A percentile compares a stretch with the other conserved stretches of the same genome.
These are phyloP conservation scores for Scleromitrula shiraiana DNA, from an alignment of 2,329 filamentous ascomycete species.

Conservation along the genomic window DNA sequence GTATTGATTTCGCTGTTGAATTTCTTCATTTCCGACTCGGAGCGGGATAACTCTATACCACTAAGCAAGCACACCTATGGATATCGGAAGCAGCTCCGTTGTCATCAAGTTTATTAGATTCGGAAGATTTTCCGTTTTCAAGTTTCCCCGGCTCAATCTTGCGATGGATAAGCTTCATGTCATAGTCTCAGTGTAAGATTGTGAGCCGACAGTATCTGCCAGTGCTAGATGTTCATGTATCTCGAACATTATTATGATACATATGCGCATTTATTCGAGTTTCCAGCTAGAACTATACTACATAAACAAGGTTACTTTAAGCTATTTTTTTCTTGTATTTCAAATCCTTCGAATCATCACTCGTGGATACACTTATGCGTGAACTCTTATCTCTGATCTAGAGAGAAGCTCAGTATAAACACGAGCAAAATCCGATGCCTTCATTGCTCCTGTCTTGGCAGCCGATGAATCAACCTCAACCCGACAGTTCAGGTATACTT, in stretches of 20 bases:
- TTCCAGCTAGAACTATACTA: too few species aligned
- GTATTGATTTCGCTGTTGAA: background rate
- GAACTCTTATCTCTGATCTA: constrained; percentile 12
- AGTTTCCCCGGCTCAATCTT: background rate
- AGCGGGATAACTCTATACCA: background rate
- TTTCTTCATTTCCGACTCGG: too few species aligned
- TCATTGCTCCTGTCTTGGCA: constrained; percentile 9
- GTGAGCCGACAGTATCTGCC: too few species aligned
- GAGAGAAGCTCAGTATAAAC: constrained; percentile 17
- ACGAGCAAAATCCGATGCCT: constrained; percentile 18
- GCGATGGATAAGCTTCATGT: too few species aligned
- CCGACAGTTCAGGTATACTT: constrained; percentile 31
- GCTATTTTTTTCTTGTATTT: constrained; percentile 8
- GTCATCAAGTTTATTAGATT: background rate
- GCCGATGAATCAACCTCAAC: constrained; percentile 26
- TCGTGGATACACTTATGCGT: constrained; percentile 10
- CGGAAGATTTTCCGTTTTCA: background rate
- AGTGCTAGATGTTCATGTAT: too few species aligned
- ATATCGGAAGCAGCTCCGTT: background rate
- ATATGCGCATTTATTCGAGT: too few species aligned
- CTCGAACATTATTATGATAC: too few species aligned
- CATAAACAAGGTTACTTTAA: background rate
- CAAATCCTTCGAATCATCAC: constrained; percentile 10
- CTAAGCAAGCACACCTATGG: background rate
- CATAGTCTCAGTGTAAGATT: too few species aligned